Evolutionary conservation across 2,329 filamentous ascomycete genomes (phyloP).

Genomic region (Waltergamsia citrina): DNA sequence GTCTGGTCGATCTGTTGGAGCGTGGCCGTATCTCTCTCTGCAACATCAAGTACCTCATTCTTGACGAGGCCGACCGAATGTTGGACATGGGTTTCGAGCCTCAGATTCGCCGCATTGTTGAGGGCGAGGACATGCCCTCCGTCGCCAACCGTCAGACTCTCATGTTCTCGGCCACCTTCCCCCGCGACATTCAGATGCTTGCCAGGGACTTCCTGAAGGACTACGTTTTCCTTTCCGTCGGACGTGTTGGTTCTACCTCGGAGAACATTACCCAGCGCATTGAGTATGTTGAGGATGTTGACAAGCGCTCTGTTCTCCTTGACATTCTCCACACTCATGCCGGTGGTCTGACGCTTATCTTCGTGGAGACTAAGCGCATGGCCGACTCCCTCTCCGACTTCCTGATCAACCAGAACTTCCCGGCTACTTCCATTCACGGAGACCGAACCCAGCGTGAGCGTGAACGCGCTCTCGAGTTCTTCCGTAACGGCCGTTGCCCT

Average conservation of each 20-base stretch:
- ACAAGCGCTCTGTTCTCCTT: slow-evolving; percentile 96
- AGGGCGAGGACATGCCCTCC: slow-evolving; percentile 93
- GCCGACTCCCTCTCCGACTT: slow-evolving; percentile 96
- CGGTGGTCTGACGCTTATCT: slow-evolving; percentile 85
- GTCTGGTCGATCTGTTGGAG: slow-evolving; percentile 96
- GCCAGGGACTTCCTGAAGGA: slow-evolving; percentile 98
- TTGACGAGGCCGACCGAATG: slow-evolving; percentile 99
- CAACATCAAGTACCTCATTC: slow-evolving; percentile 98
- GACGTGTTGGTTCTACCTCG: slow-evolving; percentile 97
- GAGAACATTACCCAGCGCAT: slow-evolving; percentile 99
- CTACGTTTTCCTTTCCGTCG: slow-evolving; percentile 97
- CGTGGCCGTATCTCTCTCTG: slow-evolving; percentile 93
- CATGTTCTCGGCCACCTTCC: slow-evolving; percentile 99
- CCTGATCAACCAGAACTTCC: slow-evolving; percentile 97
- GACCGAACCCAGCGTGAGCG: slow-evolving; percentile 98
- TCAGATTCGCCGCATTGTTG: slow-evolving; percentile 96
- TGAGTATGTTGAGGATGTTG: slow-evolving; percentile 91
- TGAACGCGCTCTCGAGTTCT: slow-evolving; percentile 95
- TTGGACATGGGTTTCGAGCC: slow-evolving; percentile 99
- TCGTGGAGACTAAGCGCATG: slow-evolving; percentile 99
- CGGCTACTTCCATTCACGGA: slow-evolving; percentile 95
- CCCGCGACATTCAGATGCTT: slow-evolving; percentile 97
- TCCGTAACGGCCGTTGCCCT: slow-evolving; percentile 90
- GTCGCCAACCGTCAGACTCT: slow-evolving; percentile 85
- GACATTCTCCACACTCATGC: slow-evolving; percentile 96